Conservation (phyloP, 1,284 basidiomycete species). For the Pseudozyma pruni region DNA sequence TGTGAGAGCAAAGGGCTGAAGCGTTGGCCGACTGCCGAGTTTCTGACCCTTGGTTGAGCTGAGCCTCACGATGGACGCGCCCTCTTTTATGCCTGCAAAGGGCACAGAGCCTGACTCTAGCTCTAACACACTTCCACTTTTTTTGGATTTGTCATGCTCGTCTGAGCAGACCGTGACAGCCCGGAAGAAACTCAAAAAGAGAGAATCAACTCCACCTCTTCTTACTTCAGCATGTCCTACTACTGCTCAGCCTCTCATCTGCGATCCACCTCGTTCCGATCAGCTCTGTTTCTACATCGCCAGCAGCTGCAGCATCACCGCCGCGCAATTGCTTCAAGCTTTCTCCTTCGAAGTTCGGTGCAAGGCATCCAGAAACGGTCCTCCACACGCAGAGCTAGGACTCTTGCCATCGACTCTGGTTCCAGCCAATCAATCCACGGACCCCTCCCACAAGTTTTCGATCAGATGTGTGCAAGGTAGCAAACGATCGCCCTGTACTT, state of each 20-base stretch:
- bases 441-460: background rate
- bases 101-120: background rate
- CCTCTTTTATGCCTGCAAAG: constrained; percentile 7
- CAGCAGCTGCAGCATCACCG: too few relatives aligned
- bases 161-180: constrained; percentile 12
- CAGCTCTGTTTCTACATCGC: background rate
- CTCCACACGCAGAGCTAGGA: constrained; percentile 14
- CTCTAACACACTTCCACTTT: too few relatives aligned
- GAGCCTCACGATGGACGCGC: background rate
- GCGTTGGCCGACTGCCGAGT: constrained; percentile 2
- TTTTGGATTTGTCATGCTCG: constrained; percentile 34
- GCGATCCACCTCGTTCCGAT: background rate
- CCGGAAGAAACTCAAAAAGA: background rate
- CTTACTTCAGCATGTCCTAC: background rate
- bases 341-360: background rate
- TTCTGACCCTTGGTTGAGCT: background rate
- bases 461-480: constrained; percentile 8
- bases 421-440: background rate
- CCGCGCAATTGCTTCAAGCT: too few relatives aligned
- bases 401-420: background rate
- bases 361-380: background rate
- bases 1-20: too few relatives aligned
- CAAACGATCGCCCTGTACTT: background rate
- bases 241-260: background rate
- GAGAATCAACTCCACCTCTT: background rate